Base-by-base conservation (phyloP, 176 grass and related monocot species). In the Oryza punctata region DNA sequence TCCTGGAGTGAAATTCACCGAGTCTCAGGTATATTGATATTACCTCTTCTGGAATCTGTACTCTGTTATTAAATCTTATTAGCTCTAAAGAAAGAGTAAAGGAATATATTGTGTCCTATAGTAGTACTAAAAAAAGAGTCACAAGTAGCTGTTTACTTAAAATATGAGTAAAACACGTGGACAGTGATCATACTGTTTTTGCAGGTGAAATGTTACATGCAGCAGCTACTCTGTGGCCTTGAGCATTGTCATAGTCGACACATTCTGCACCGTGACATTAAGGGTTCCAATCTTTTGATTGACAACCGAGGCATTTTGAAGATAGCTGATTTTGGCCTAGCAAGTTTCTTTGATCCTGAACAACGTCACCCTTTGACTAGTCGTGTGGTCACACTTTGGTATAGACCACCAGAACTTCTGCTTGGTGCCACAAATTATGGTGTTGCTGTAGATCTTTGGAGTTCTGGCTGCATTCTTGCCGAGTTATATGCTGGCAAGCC, bases 161-260 rank as follows among this genome's bases (percentile, higher is more conserved):
- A 64, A 16, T 71, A 65, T 72, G 26, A 15, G 26, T 23, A 47
- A n/a, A 85, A 78, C 37, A 67, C 63, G 57, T 57, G n/a, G 52
- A 49, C 24, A 12, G 66, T 81, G 37, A 67, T 23, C 33, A 54
- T 33, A 2, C 4, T 44, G 57, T 35, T 54, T 79, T 47, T 85
- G 68, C 89, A 99, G 97, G 94, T 99, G 45, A 99, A 99, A 87
- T 99, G 97, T 88, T 99, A 99, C 87, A 99, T 94, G 97, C 93
- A 96, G 85, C 97, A 99, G 87, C 71, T 99, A 69, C 82, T 99
- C 73, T 41, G 87, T 87, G 97, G 97, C 47, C 93, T 99, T 85
- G 97, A 96, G 73, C 97, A 99, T 81, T 99, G 97, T 83, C 97
- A 96, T 74, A 96, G 81, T 83, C 89, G 86, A 69, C 91, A 91